Conservation (phyloP, 306 rosid species). For the Cucumis cinereus region DNA sequence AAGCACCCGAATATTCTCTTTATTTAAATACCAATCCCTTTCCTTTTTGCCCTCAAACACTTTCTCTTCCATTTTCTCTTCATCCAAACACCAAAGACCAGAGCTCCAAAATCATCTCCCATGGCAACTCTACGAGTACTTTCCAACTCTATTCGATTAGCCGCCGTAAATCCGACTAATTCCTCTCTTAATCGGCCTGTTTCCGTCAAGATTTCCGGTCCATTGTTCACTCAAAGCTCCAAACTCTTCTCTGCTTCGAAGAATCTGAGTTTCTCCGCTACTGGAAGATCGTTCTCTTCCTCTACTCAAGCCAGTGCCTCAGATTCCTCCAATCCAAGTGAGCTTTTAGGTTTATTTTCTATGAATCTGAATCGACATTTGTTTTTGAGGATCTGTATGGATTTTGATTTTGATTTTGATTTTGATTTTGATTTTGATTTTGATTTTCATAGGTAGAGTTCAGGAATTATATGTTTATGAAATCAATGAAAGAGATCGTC, state of each 20-base stretch:
- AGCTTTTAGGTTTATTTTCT: neutral
- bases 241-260: constrained; percentile 14
- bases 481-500: constrained; percentile 60
- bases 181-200: neutral
- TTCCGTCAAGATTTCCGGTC: constrained; percentile 11
- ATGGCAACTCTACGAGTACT: neutral
- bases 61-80: neutral
- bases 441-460: constrained; percentile 30
- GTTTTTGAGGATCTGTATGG: neutral
- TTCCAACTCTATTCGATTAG: neutral
- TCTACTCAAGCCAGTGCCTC: constrained; percentile 25
- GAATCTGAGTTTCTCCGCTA: constrained; percentile 2
- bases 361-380: neutral
- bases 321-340: constrained; percentile 16
- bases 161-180: neutral
- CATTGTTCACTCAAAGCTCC: constrained; percentile 14
- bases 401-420: neutral
- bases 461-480: constrained; percentile 53
- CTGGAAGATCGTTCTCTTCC: constrained; percentile 25
- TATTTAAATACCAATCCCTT: neutral
- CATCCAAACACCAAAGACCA: neutral
- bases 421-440: neutral
- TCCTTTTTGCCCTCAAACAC: neutral
- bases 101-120: neutral
- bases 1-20: neutral